Evolutionary conservation across 2,329 filamentous ascomycete species (phyloP).

Genomic region (Sclerotinia nivalis): DNA sequence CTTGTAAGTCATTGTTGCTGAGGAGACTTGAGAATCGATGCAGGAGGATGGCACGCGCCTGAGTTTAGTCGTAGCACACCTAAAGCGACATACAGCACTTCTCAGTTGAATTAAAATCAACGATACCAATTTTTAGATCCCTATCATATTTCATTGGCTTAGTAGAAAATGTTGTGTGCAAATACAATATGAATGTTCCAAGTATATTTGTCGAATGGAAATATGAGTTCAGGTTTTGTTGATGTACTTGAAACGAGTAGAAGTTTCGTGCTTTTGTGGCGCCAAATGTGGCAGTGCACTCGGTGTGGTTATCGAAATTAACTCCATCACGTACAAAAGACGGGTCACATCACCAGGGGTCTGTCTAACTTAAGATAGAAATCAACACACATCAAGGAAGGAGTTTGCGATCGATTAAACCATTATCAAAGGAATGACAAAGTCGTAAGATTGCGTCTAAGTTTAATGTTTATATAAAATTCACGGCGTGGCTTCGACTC

Average conservation of each 20-base stretch:
- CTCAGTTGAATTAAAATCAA: background rate
- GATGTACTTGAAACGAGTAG: background rate
- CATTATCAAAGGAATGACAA: background rate
- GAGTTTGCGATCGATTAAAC: conserved; percentile 7
- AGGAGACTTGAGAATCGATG: background rate
- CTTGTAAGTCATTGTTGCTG: background rate
- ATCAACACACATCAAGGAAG: conserved; percentile 4
- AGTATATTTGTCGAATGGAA: background rate
- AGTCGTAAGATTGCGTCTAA: background rate
- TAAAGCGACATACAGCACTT: background rate
- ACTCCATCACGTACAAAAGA: background rate
- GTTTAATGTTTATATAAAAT: background rate
- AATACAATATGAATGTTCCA: background rate
- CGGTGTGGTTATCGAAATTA: background rate
- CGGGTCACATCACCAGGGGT: background rate
- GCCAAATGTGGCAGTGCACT: background rate
- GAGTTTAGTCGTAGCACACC: background rate
- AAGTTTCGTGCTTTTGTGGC: background rate
- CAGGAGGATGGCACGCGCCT: background rate
- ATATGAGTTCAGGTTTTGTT: background rate
- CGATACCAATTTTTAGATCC: background rate
- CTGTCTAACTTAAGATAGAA: conserved; percentile 3
- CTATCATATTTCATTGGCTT: background rate
- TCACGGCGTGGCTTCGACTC: background rate
- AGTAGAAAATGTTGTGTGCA: no score